Conservation (phyloP, 768 basidiomycete genomes). For the Suillus clintonianus region DNA sequence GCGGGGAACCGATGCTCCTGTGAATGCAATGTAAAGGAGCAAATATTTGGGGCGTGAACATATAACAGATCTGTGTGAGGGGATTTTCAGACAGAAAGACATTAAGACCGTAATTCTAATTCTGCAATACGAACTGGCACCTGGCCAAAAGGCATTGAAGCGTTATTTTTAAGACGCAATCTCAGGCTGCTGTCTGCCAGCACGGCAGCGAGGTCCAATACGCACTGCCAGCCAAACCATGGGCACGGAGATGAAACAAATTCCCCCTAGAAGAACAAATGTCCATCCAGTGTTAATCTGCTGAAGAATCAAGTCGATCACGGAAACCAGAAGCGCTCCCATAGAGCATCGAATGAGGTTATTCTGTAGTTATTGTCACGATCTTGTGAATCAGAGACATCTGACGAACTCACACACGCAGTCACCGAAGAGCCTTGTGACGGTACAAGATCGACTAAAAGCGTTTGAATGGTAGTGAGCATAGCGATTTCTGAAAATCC, state of each 20-base stretch:
- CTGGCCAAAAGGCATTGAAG: background rate
- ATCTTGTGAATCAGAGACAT: background rate
- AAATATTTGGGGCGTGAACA: background rate
- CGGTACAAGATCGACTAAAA: slow-evolving; percentile 63
- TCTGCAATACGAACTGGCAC: background rate
- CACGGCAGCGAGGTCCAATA: slow-evolving; percentile 56
- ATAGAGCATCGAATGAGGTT: slow-evolving; percentile 63
- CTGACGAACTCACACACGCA: slow-evolving; percentile 53
- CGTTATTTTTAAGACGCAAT: background rate
- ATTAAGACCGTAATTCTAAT: background rate
- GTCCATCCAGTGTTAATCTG: slow-evolving; percentile 63
- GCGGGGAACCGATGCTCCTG: too few species aligned
- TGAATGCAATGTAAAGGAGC: too few species aligned
- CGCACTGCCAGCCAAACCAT: slow-evolving; percentile 47
- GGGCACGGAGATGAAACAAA: slow-evolving; percentile 43
- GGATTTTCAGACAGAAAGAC: background rate
- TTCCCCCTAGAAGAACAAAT: slow-evolving; percentile 56
- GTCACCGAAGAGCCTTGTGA: slow-evolving; percentile 60
- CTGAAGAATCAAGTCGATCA: slow-evolving; percentile 59
- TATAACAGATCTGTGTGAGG: background rate
- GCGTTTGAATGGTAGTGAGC: slow-evolving; percentile 56
- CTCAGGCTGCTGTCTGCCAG: slow-evolving; percentile 23
- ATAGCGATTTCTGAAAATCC: slow-evolving; percentile 46
- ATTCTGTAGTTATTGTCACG: slow-evolving; percentile 43
- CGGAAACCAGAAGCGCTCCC: slow-evolving; percentile 57